phyloP scores from a whole-genome alignment of 1,139 yeast genomes.

The Taiozyma sp. region DNA sequence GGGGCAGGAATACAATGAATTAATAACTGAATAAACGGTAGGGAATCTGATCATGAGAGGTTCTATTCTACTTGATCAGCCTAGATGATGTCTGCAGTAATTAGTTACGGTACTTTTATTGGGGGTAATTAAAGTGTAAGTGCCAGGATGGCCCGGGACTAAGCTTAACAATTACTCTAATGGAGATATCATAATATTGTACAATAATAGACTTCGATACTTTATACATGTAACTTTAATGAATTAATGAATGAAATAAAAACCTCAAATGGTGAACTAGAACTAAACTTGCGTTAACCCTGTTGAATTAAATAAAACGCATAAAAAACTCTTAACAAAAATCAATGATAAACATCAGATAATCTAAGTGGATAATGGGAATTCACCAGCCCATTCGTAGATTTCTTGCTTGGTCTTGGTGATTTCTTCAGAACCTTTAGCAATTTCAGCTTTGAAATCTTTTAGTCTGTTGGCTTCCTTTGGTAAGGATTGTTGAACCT shows the following conservation, averaged over 20 bases:
- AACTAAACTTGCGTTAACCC: not conserved
- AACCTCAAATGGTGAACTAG: not conserved
- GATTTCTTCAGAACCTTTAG: conserved; percentile 64
- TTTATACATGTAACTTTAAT: too few species aligned
- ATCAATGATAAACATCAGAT: not conserved
- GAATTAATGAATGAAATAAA: not conserved
- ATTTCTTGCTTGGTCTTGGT: conserved; percentile 70
- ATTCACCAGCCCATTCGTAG: conserved; percentile 85
- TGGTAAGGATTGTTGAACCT: conserved; percentile 69
- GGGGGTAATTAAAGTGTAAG: too few species aligned
- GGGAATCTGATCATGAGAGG: too few species aligned
- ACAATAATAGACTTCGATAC: too few species aligned
- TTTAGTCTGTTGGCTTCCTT: conserved; percentile 87
- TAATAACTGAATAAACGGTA: too few species aligned
- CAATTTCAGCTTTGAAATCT: conserved; percentile 83
- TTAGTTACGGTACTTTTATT: too few species aligned
- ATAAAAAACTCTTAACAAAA: not conserved
- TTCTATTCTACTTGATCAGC: too few species aligned
- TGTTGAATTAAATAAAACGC: not conserved
- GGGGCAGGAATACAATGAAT: too few species aligned
- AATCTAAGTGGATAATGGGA: conserved; percentile 73
- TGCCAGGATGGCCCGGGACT: too few species aligned
- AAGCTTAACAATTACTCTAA: too few species aligned
- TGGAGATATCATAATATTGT: too few species aligned
- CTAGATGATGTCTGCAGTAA: too few species aligned